Conservation (phyloP, 2,329 filamentous ascomycete genomes). For the Penicillium occitanis region DNA sequence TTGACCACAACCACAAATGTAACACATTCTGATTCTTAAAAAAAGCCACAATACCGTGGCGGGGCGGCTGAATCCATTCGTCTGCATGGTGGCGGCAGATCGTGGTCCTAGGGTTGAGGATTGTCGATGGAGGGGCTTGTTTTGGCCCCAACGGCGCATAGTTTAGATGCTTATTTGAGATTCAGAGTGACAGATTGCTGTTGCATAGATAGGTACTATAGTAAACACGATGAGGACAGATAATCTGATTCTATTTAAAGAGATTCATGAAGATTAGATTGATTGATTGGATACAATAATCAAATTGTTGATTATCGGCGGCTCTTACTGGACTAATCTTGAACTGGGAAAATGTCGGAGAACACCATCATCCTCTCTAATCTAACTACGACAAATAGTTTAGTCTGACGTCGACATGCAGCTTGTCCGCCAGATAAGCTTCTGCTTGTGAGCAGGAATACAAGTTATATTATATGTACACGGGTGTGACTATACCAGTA, state of each 20-base stretch:
- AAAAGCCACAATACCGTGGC: conserved; percentile 6
- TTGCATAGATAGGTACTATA: background rate
- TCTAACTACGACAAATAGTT: background rate
- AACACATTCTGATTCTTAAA: background rate
- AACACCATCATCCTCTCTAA: background rate
- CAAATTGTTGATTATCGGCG: background rate
- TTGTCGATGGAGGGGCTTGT: conserved; percentile 5
- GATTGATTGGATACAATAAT: background rate
- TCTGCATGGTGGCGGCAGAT: conserved; percentile 22
- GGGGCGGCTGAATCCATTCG: conserved; percentile 15
- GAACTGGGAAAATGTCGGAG: background rate
- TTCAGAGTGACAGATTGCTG: background rate
- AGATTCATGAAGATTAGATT: background rate
- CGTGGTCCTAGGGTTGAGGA: conserved; percentile 18
- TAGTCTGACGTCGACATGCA: conserved; percentile 7
- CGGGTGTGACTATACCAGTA: background rate
- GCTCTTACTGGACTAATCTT: background rate
- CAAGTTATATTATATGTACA: background rate
- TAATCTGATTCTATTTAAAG: background rate
- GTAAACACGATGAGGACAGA: background rate
- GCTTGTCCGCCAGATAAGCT: background rate
- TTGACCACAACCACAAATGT: background rate
- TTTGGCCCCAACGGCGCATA: conserved; percentile 16
- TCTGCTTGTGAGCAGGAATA: background rate
- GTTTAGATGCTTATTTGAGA: conserved; percentile 1